Base-by-base conservation (phyloP, 345 rosid species). In the Carallia pectinifolia region DNA sequence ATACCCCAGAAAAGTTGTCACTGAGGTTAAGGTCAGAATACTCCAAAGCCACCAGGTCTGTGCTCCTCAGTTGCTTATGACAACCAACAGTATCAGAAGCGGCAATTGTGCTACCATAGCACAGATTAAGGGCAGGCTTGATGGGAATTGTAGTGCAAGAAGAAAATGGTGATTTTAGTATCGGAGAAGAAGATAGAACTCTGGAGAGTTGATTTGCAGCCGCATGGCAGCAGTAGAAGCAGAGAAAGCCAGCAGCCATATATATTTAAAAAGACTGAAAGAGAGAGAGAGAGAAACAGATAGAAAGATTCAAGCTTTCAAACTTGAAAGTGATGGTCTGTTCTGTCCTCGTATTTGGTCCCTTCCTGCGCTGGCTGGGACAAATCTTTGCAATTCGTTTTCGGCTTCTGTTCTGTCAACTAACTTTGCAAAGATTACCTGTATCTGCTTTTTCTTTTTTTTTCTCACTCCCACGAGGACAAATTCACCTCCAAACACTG, bases 21-120 rank as follows among this genome's bases (percentile, higher is more conserved):
- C 83, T 74, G 74, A 90, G 93, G 65, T 91, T 88, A 71, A 93
- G 94, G 59, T 84, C 92, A 44, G 96, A 85, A 70, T 87, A 93
- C 71, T 91, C 97, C 78, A 87, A 75, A 15, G 91, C 88, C 13
- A 94, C 90, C 64, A 91, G 83, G 75, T 82, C 83, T 53, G 84
- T 54, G 80, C 96, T 91, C 62, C 83, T 70, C 58, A 81, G 18
- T 68, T 81, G 80, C 65, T 81, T 82, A 13, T 65, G 55, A 66
- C 62, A 62, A 19, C 50, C 37, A 54, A 80, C 70, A 16, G 68
- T 33, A 33, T 1, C 53, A 69, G 74, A 74, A 73, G 70, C 63
- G 48, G 52, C 59, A 44, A 53, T 47, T 61, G 9, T 64, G 69
- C 66, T 6, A 58, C 65, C 1, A 60, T 52, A 62, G 13, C 50